A percentile compares a stretch with the other conserved stretches of the same genome.
phyloP scores from a whole-genome alignment of 768 basidiomycete species.

The Lanmaoa pseudosensibilis region DNA sequence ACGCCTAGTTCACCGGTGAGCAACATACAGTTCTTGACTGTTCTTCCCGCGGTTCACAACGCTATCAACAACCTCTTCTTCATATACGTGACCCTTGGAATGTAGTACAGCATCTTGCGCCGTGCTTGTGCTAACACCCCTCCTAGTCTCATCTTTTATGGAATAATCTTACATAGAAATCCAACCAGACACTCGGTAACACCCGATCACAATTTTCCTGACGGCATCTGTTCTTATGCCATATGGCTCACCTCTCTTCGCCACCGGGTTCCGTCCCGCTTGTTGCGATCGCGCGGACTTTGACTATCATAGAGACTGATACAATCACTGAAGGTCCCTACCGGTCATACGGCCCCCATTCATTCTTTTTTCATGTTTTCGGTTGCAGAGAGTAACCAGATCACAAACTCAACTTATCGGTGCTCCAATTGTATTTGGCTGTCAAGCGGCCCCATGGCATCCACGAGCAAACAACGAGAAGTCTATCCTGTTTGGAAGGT shows the following conservation, averaged over 20 bases:
- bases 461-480: constrained; percentile 19
- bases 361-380: constrained; percentile 10
- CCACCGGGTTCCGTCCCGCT: constrained; percentile 33
- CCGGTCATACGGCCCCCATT: constrained; percentile 19
- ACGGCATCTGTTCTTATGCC: constrained; percentile 29
- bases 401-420: constrained; percentile 10
- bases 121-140: constrained; percentile 17
- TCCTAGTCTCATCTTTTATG: constrained; percentile 14
- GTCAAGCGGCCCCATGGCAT: constrained; percentile 10
- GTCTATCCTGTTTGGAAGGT: constrained; percentile 22
- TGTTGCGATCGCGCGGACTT: constrained; percentile 28
- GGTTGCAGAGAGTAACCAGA: constrained; percentile 12
- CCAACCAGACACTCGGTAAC: constrained; percentile 17
- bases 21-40: background rate
- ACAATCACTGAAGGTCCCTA: constrained; percentile 21
- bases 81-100: constrained; percentile 25
- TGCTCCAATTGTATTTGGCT: constrained; percentile 2
- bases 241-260: constrained; percentile 22
- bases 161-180: constrained; percentile 15
- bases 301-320: constrained; percentile 20
- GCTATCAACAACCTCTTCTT: constrained; percentile 10
- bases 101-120: constrained; percentile 20
- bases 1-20: background rate
- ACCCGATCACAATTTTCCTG: constrained; percentile 26
- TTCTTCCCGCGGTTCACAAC: constrained; percentile 13